phyloP scores from a whole-genome alignment of 1,284 basidiomycete genomes.

The Pseudozyma sp. region DNA sequence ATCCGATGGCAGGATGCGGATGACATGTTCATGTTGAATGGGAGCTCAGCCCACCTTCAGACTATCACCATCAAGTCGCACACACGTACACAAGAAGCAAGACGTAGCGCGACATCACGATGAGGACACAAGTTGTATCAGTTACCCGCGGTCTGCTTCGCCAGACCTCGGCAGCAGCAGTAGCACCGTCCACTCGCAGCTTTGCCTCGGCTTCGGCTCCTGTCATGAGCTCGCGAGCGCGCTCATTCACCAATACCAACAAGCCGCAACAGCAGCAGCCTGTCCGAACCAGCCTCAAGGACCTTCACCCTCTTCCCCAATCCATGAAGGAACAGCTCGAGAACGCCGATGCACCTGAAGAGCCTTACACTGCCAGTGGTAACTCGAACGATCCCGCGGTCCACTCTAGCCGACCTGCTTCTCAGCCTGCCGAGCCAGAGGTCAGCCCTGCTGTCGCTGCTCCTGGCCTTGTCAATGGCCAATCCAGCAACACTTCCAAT shows the following conservation, averaged over 20 bases:
- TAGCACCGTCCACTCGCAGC: slow-evolving; percentile 9
- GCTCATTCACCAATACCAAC: slow-evolving; percentile 4
- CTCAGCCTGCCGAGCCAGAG: slow-evolving; percentile 38
- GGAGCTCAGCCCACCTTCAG: background rate
- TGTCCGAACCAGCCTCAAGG: slow-evolving; percentile 39
- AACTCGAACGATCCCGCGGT: slow-evolving; percentile 54
- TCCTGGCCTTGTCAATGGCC: slow-evolving; percentile 32
- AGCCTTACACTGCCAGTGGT: slow-evolving; percentile 44
- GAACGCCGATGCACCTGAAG: slow-evolving; percentile 20
- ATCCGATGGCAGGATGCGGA: background rate
- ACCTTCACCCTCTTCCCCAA: slow-evolving; percentile 45
- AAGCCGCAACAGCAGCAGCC: slow-evolving; percentile 25
- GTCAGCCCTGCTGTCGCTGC: slow-evolving; percentile 50
- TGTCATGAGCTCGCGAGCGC: slow-evolving; percentile 26
- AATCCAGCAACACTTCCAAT: slow-evolving; percentile 17
- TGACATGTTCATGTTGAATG: background rate
- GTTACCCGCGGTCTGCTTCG: slow-evolving; percentile 16
- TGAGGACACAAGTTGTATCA: slow-evolving; percentile 21
- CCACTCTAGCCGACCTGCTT: slow-evolving; percentile 51
- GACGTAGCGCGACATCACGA: background rate
- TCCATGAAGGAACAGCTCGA: slow-evolving; percentile 49
- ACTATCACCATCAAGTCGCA: background rate
- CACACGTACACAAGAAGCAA: background rate
- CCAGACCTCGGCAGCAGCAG: slow-evolving; percentile 1
- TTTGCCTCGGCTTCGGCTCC: slow-evolving; percentile 34